Conservation (phyloP, 176 grass and related monocot species). For the Tuctoria greenei region DNA sequence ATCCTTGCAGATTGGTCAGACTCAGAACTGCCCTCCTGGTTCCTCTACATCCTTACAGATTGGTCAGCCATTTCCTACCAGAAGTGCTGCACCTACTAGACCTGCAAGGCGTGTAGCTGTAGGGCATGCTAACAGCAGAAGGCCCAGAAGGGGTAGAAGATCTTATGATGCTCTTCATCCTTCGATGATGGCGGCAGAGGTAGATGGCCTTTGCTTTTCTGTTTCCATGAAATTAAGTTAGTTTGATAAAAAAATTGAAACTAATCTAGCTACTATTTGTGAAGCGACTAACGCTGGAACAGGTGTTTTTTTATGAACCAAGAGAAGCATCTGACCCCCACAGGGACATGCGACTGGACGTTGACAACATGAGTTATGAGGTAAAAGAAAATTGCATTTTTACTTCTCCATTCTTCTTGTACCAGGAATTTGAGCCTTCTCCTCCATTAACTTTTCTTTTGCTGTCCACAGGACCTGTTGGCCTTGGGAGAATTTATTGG, state of each 20-base stretch:
- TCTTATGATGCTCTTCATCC: slow-evolving; percentile 45
- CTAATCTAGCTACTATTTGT: slow-evolving; percentile 33
- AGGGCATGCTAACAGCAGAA: slow-evolving; percentile 42
- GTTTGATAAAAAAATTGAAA: slow-evolving; percentile 18
- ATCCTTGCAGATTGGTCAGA: slow-evolving; percentile 12
- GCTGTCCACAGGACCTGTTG: slow-evolving; percentile 64
- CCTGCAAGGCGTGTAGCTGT: slow-evolving; percentile 38
- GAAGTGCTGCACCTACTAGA: slow-evolving; percentile 42
- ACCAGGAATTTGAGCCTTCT: not conserved
- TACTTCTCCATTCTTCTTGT: not conserved
- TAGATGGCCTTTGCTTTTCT: slow-evolving; percentile 28
- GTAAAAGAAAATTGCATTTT: slow-evolving; percentile 33
- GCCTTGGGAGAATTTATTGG: slow-evolving; percentile 89
- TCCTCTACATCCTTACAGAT: not conserved
- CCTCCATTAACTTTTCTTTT: slow-evolving; percentile 14
- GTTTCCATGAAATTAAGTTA: not conserved
- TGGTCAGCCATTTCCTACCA: slow-evolving; percentile 15
- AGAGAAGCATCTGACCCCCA: slow-evolving; percentile 65
- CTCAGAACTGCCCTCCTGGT: slow-evolving; percentile 27
- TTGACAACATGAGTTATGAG: slow-evolving; percentile 94
- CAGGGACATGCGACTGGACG: slow-evolving; percentile 73
- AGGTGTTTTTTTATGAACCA: slow-evolving; percentile 32
- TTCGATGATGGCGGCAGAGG: slow-evolving; percentile 53
- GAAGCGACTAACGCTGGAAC: slow-evolving; percentile 54
- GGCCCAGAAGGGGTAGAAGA: slow-evolving; percentile 53